A percentile compares a stretch with the other conserved stretches of the same genome.
These are phyloP conservation scores for Candida coleopterorum DNA, from an alignment of 805 yeast species.

Conservation along the genomic window DNA sequence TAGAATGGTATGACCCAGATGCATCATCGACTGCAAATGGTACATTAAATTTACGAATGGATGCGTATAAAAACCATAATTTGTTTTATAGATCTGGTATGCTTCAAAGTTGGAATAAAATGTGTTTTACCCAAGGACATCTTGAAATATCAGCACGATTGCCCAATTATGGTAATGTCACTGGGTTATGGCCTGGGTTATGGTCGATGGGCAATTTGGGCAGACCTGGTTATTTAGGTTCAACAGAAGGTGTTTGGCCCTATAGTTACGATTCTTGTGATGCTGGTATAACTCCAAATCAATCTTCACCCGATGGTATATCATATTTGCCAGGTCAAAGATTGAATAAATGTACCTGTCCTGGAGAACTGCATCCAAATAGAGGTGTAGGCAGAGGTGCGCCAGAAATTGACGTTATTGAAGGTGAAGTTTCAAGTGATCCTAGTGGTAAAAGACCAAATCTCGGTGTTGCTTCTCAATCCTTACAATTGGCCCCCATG, in stretches of 20 bases:
- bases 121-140: conserved; percentile 34
- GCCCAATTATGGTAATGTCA: conserved; percentile 32
- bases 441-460: conserved; percentile 13
- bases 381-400: conserved; percentile 37
- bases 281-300: conserved; percentile 38
- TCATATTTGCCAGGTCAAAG: conserved; percentile 37
- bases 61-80: conserved; percentile 33
- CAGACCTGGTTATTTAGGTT: conserved; percentile 34
- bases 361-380: conserved; percentile 35
- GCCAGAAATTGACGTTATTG: conserved; percentile 82
- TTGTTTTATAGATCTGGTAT: conserved; percentile 36
- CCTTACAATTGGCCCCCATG: conserved; percentile 87
- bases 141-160: conserved; percentile 29
- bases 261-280: conserved; percentile 37
- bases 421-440: conserved; percentile 67
- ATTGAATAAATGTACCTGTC: conserved; percentile 31
- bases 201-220: conserved; percentile 41
- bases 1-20: conserved; percentile 43
- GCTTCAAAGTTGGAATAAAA: conserved; percentile 37
- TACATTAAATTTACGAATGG: conserved; percentile 30
- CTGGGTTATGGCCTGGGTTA: conserved; percentile 40
- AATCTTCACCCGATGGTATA: conserved; percentile 38
- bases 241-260: conserved; percentile 40
- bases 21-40: conserved; percentile 39
- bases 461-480: conserved; percentile 81